Evolutionary conservation across 768 basidiomycete species (phyloP).

Genomic region (Pleurotus ostreatus): DNA sequence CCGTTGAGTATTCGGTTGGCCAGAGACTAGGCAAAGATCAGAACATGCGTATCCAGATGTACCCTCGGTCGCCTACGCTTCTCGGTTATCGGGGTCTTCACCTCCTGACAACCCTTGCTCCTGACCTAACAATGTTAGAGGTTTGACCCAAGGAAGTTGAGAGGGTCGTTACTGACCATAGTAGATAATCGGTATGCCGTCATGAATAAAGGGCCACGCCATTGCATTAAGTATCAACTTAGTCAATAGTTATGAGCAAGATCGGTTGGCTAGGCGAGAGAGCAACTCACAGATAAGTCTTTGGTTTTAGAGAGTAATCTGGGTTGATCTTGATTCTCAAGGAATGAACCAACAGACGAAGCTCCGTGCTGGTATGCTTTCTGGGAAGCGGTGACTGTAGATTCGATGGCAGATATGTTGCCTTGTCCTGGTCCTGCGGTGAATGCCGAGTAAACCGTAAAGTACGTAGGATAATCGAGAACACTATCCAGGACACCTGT

Average conservation of each 20-base stretch:
- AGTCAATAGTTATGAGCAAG: background rate
- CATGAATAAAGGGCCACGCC: slow-evolving; percentile 60
- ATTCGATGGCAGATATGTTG: slow-evolving; percentile 37
- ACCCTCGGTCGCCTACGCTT: slow-evolving; percentile 32
- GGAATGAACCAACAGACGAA: slow-evolving; percentile 53
- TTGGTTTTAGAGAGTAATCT: slow-evolving; percentile 50
- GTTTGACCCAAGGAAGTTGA: background rate
- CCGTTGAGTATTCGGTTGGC: slow-evolving; percentile 48
- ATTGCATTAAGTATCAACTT: slow-evolving; percentile 49
- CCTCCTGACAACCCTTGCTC: slow-evolving; percentile 62
- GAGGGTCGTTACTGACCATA: slow-evolving; percentile 35
- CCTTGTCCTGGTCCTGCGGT: slow-evolving; percentile 37
- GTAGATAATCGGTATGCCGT: slow-evolving; percentile 69
- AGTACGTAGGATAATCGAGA: slow-evolving; percentile 59
- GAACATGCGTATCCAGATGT: background rate
- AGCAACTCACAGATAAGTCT: slow-evolving; percentile 36
- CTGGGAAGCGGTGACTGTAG: slow-evolving; percentile 32
- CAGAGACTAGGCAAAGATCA: slow-evolving; percentile 40
- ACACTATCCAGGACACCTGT: slow-evolving; percentile 50
- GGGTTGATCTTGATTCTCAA: slow-evolving; percentile 69
- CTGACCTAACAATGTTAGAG: slow-evolving; percentile 27
- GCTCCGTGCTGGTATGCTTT: slow-evolving; percentile 33
- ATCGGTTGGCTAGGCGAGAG: background rate
- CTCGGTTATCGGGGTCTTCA: slow-evolving; percentile 61
- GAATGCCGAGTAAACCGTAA: slow-evolving; percentile 48